These are phyloP conservation scores for Sanguinoderma infundibulare DNA, from an alignment of 1,284 basidiomycete species.

Conservation along the genomic window DNA sequence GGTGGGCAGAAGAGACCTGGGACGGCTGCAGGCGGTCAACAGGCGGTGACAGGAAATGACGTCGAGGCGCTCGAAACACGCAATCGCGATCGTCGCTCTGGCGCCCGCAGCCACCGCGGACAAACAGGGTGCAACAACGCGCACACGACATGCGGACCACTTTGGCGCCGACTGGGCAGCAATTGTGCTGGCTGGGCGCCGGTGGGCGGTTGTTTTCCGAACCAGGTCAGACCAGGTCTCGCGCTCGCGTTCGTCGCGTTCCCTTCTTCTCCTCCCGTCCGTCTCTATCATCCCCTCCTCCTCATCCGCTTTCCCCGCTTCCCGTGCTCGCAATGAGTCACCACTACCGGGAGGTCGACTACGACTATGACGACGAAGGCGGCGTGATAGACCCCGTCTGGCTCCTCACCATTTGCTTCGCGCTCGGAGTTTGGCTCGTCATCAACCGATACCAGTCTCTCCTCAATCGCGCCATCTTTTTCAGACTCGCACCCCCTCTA, in stretches of 20 bases:
- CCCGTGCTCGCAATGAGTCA: background rate
- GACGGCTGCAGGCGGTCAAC: background rate
- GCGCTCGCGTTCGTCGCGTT: slow-evolving; percentile 1
- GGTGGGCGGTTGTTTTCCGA: slow-evolving; percentile 15
- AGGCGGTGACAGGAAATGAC: slow-evolving; percentile 17
- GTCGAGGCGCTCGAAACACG: slow-evolving; percentile 14
- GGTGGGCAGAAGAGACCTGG: background rate
- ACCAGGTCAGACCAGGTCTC: slow-evolving; percentile 6
- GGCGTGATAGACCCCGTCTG: slow-evolving; percentile 37
- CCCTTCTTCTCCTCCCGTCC: slow-evolving; percentile 4
- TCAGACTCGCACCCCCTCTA: slow-evolving; percentile 58
- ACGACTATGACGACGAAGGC: slow-evolving; percentile 37
- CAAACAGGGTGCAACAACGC: slow-evolving; percentile 29
- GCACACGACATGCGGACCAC: too few species aligned
- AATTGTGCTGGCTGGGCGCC: too few species aligned
- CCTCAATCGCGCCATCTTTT: slow-evolving; percentile 72
- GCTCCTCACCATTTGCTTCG: slow-evolving; percentile 64
- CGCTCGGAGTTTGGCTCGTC: slow-evolving; percentile 77
- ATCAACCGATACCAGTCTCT: slow-evolving; percentile 73
- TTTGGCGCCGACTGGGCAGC: too few species aligned
- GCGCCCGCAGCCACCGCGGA: slow-evolving; percentile 13
- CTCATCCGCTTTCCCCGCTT: slow-evolving; percentile 1
- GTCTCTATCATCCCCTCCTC: background rate
- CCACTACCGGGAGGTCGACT: slow-evolving; percentile 23
- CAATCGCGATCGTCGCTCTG: slow-evolving; percentile 3